phyloP scores from a whole-genome alignment of 805 yeast genomes.

The Clavispora carvajalis region DNA sequence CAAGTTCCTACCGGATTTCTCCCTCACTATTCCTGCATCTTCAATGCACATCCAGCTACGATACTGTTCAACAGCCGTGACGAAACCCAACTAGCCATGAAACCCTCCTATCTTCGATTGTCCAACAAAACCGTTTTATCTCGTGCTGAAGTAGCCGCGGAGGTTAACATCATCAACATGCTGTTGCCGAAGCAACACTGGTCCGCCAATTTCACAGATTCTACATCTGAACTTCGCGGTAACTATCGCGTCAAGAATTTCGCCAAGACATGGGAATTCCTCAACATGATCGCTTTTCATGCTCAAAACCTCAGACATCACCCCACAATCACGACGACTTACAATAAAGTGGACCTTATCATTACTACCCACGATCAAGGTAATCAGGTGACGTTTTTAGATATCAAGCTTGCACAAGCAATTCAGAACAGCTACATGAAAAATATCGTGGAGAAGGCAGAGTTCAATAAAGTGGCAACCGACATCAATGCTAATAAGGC shows the following conservation, averaged over 20 bases:
- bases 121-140: neutral
- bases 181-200: conserved; percentile 30
- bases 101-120: neutral
- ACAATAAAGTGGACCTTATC: conserved; percentile 50
- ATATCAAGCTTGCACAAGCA: conserved; percentile 50
- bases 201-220: conserved; percentile 1
- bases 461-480: neutral
- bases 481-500: conserved; percentile 8
- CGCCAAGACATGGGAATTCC: conserved; percentile 63
- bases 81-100: too few relatives aligned
- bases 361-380: conserved; percentile 64
- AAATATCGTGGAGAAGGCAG: conserved; percentile 4
- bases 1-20: too few relatives aligned
- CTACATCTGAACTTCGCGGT: conserved; percentile 21
- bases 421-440: conserved; percentile 15
- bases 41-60: too few relatives aligned
- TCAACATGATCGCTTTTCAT: conserved; percentile 52
- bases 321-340: conserved; percentile 61
- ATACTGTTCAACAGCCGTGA: too few relatives aligned
- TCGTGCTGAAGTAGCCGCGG: neutral
- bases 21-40: too few relatives aligned
- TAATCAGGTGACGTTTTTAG: conserved; percentile 47
- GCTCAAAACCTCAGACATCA: conserved; percentile 63
- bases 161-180: conserved; percentile 45
- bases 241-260: conserved; percentile 44